These are phyloP conservation scores for Aspergillus avenaceus DNA, from an alignment of 495 filamentous ascomycete species.

Conservation along the genomic window DNA sequence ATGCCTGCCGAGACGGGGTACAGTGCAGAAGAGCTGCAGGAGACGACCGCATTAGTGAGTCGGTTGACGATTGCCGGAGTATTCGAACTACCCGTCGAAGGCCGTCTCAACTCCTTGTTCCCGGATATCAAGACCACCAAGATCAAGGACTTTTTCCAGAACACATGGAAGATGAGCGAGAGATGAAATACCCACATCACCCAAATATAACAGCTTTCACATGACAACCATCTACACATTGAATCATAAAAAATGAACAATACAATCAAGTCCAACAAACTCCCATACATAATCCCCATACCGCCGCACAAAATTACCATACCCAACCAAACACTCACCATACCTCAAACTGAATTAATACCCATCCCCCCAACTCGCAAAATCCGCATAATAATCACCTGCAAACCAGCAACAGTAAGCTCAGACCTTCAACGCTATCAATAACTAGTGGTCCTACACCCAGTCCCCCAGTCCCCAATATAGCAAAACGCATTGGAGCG, in stretches of 20 bases:
- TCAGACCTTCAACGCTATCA: too few relatives aligned
- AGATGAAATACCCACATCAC: too few relatives aligned
- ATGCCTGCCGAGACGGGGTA: slow-evolving; percentile 18
- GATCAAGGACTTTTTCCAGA: slow-evolving; percentile 23
- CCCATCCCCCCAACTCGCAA: background rate
- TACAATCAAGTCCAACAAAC: too few relatives aligned
- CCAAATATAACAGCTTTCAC: too few relatives aligned
- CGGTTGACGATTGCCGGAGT: slow-evolving; percentile 28
- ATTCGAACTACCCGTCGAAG: slow-evolving; percentile 26
- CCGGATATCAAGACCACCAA: slow-evolving; percentile 24
- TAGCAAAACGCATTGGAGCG: background rate
- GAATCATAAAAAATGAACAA: too few relatives aligned
- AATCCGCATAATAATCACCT: too few relatives aligned
- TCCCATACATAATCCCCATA: too few relatives aligned
- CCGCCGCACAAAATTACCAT: background rate
- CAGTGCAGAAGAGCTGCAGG: slow-evolving; percentile 24
- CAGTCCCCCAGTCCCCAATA: background rate
- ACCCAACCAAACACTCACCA: background rate
- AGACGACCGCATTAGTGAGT: slow-evolving; percentile 28
- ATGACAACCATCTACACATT: too few relatives aligned
- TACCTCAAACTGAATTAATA: background rate
- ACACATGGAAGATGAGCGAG: slow-evolving; percentile 26
- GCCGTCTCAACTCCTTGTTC: slow-evolving; percentile 23
- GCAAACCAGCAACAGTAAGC: too few relatives aligned
- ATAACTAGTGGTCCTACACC: too few relatives aligned